phyloP scores from a whole-genome alignment of 306 rosid genomes.

The Trifolium subterraneum region DNA sequence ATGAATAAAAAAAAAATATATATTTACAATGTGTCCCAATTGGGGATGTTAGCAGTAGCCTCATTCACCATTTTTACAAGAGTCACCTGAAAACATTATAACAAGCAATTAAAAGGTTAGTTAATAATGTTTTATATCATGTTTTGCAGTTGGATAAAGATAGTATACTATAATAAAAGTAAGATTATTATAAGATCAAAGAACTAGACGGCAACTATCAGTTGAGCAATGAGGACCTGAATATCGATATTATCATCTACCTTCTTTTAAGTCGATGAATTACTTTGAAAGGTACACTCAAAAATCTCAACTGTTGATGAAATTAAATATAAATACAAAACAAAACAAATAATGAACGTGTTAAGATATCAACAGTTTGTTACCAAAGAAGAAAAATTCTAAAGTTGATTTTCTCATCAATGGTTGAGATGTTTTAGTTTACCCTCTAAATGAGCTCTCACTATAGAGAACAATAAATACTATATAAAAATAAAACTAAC shows the following conservation, averaged over 20 bases:
- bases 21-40: constrained; percentile 65
- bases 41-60: constrained; percentile 79
- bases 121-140: constrained; percentile 25
- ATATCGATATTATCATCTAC: too few relatives aligned
- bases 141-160: neutral
- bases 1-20: neutral
- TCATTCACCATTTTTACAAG: constrained; percentile 90
- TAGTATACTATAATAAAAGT: too few relatives aligned
- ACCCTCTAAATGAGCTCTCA: neutral
- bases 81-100: constrained; percentile 68
- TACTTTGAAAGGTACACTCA: neutral
- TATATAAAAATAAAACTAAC: constrained; percentile 10
- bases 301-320: neutral
- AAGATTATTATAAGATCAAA: neutral
- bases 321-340: neutral
- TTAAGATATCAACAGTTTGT: too few relatives aligned
- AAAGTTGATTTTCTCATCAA: neutral
- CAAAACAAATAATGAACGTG: neutral
- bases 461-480: neutral
- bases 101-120: constrained; percentile 29
- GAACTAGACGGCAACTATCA: neutral
- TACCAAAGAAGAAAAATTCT: neutral
- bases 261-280: neutral
- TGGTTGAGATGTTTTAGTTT: neutral
- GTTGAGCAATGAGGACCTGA: neutral